Conservation (phyloP, 345 rosid genomes). For the Abelmoschus esculentus region DNA sequence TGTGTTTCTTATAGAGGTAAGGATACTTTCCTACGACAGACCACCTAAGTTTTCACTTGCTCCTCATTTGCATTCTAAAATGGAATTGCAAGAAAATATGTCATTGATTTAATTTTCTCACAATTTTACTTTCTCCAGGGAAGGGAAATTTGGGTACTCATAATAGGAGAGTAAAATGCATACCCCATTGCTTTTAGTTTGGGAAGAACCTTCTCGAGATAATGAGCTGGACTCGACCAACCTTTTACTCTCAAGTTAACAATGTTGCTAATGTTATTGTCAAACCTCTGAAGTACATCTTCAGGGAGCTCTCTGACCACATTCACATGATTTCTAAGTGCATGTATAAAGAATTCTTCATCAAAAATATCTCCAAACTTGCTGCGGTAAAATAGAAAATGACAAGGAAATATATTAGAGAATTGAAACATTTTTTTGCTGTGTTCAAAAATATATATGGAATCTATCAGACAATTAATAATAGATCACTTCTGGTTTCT, state of each 20-base stretch:
- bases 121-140: not conserved
- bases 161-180: slow-evolving; percentile 11
- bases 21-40: not conserved
- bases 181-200: slow-evolving; percentile 63
- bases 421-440: not conserved
- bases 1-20: not conserved
- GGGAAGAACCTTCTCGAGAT: slow-evolving; percentile 89
- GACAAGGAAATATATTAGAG: slow-evolving; percentile 5
- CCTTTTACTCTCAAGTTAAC: slow-evolving; percentile 86
- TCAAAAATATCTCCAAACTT: slow-evolving; percentile 78
- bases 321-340: slow-evolving; percentile 66
- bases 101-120: not conserved
- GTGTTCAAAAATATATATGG: no score
- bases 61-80: not conserved
- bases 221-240: slow-evolving; percentile 84
- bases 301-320: slow-evolving; percentile 70
- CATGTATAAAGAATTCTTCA: slow-evolving; percentile 76
- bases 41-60: not conserved
- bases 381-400: slow-evolving; percentile 37
- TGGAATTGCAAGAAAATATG: not conserved
- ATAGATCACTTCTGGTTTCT: not conserved
- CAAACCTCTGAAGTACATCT: slow-evolving; percentile 70
- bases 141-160: not conserved
- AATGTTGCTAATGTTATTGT: slow-evolving; percentile 81
- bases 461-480: no score